These are phyloP conservation scores for Candida smagusa DNA, from an alignment of 1,139 yeast species.

Conservation along the genomic window DNA sequence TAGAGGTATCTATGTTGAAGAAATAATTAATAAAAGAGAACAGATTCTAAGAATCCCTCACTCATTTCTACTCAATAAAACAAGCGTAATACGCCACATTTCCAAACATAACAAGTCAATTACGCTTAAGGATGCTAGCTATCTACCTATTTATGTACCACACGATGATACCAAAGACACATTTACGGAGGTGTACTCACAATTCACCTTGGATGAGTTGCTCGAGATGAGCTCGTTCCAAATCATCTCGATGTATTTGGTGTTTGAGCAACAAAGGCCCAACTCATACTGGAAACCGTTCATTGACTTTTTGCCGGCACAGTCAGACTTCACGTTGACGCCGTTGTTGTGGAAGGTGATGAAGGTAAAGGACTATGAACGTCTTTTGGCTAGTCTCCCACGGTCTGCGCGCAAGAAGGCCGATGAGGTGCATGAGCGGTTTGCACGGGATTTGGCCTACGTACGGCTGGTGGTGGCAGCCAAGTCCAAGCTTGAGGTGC, in stretches of 20 bases:
- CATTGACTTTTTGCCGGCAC: constrained; percentile 52
- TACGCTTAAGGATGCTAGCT: constrained; percentile 19
- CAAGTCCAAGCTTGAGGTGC: constrained; percentile 14
- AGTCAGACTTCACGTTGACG: constrained; percentile 43
- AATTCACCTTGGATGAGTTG: constrained; percentile 26
- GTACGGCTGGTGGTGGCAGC: constrained; percentile 23
- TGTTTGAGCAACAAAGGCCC: constrained; percentile 41
- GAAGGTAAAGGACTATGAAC: constrained; percentile 18
- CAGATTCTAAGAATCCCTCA: constrained; percentile 56
- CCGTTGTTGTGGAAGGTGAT: constrained; percentile 54
- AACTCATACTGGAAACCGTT: constrained; percentile 66
- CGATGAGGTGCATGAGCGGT: constrained; percentile 33
- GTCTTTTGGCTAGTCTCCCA: constrained; percentile 39
- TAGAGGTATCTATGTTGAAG: constrained; percentile 55
- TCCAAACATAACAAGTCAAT: constrained; percentile 19
- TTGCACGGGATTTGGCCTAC: constrained; percentile 31
- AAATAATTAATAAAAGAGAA: constrained; percentile 34
- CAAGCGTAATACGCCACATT: constrained; percentile 48
- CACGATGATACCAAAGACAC: constrained; percentile 13
- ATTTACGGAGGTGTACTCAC: constrained; percentile 30
- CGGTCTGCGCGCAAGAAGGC: constrained; percentile 31
- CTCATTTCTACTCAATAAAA: constrained; percentile 55
- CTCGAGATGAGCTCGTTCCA: constrained; percentile 43
- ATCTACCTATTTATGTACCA: constrained; percentile 22
- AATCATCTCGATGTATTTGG: constrained; percentile 44